Evolutionary conservation across 1,139 yeast species (phyloP), one percentile per base, ranked within the genome.

Genomic region (Pichia inconspicua): DNA sequence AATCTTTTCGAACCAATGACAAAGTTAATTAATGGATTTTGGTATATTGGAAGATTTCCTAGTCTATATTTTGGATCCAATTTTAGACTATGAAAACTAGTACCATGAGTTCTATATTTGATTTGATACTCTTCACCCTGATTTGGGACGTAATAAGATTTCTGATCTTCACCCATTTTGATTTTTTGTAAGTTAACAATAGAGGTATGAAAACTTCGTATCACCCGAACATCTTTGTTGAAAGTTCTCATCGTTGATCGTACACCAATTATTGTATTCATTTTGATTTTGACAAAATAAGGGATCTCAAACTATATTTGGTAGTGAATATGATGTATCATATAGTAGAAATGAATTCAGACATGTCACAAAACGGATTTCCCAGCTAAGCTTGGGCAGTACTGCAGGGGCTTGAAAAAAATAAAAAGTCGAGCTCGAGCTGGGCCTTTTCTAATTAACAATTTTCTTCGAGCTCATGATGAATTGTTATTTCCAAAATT

Each of bases 1-100:
- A 78, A 65, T 53, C 84, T 60, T 54, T 78, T 80, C 42, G 78
- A 64, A 47, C 78, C 67, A 11, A 82, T 75, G 9, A 79, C 80
- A 48, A 78, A 76, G 52, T 74, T 73, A 34, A 76, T 69, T 1
- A 79, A 71, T 0, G 85, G 83, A 0, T 81, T 76, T 47, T 72
- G 76, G 56, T 80, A 80, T 30, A 80, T 58, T 3, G 84, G 77
- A 52, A 67, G 69, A 55, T 78, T 75, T 0, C 81, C 77, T 8
- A 77, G 64, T 47, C 85, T 62, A 53, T 63, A 75, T 40, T 77
- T 70, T 2, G 63, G 58, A 11, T 66, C 67, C n/a, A 63, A 47
- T 19, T 48, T 48, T 38, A 55, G 39, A 10, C 47, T 49, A 45
- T 59, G 53, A 35, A 62, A 54, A 19, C 56, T 51, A 2, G 65